Evolutionary conservation across 2,329 filamentous ascomycete genomes (phyloP).

Genomic region (Aspergillus quadricinctus): DNA sequence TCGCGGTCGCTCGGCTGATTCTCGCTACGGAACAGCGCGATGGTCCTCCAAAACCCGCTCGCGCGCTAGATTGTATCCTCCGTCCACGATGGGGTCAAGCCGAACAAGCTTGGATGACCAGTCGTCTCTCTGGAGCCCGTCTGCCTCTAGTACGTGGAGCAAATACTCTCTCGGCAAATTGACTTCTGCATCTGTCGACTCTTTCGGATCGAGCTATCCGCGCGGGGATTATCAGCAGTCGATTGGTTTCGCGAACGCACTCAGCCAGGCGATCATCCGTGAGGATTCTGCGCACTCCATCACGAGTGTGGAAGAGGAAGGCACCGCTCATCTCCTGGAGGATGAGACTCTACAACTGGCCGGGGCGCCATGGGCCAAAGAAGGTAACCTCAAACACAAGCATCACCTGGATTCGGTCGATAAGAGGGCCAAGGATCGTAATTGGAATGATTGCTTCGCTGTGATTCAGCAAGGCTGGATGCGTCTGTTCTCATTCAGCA

Average conservation of each 20-base stretch:
- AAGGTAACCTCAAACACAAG: conserved; percentile 93
- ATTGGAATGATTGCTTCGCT: conserved; percentile 93
- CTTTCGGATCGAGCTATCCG: conserved; percentile 71
- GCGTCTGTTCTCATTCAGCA: conserved; percentile 87
- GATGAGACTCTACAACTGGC: conserved; percentile 88
- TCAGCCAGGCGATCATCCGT: conserved; percentile 94
- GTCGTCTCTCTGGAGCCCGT: conserved; percentile 87
- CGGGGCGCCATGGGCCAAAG: conserved; percentile 97
- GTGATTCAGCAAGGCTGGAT: conserved; percentile 94
- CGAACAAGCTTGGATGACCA: conserved; percentile 91
- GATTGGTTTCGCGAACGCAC: conserved; percentile 93
- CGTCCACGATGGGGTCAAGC: conserved; percentile 81
- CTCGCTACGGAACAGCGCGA: conserved; percentile 59
- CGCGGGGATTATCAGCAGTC: conserved; percentile 87
- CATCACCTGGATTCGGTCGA: conserved; percentile 88
- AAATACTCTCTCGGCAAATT: conserved; percentile 87
- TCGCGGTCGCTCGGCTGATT: conserved; percentile 67
- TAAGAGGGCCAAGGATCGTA: conserved; percentile 88
- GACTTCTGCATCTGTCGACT: conserved; percentile 88
- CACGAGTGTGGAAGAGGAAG: conserved; percentile 55
- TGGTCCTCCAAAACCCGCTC: conserved; percentile 87
- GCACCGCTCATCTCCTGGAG: conserved; percentile 67
- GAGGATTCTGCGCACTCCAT: conserved; percentile 59
- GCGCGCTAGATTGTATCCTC: conserved; percentile 68
- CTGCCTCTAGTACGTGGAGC: conserved; percentile 89